Evolutionary conservation across 2,329 filamentous ascomycete genomes (phyloP), one percentile per base, ranked within the genome.

Genomic region (Penicillium sp.): DNA sequence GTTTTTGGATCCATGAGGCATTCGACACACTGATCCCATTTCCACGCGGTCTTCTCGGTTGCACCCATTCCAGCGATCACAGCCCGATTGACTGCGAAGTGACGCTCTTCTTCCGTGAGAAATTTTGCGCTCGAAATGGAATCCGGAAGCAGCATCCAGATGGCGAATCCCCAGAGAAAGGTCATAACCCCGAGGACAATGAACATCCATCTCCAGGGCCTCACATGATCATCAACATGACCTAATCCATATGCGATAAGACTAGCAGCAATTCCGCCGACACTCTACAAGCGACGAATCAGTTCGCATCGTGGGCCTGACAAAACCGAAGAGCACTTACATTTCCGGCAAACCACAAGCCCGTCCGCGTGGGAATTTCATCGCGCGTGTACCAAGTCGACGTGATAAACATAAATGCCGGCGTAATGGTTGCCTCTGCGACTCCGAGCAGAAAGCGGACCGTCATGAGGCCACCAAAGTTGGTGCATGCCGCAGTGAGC

Each of bases 1-100:
- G 84, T 85, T 71, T 88, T 87, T 3, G 83, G 84, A 64, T 87
- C 86, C 10, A 77, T 56, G 0, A 87, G 70, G 52, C 84, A 85
- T 70, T 88, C 85, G 5, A 72, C 60, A 30, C 81, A 73, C 67
- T 88, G 86, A 2, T 80, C 75, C 77, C 80, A 81, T 55, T 76
- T 79, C 79, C 82, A 87, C 10, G 65, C 70, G 11, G 81, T 79
- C 35, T 83, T 80, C 35, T 68, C 67, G 0, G 82, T 85, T 16
- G 72, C 75, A 0, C 84, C 85, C 1, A 83, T 84, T 14, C 84
- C 84, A 0, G 81, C 79, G 35, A 82, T 72, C 2, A 81, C 76
- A 6, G 82, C 60, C 37, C 67, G 38, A 10, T 61, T 60, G 8
- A 19, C 59, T 37, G 79, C 35, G 61, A 81, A 77, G n/a, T 73